A percentile compares a stretch with the other conserved stretches of the same genome.
These are phyloP conservation scores for Metschnikowia lochheadii DNA, from an alignment of 805 yeast genomes.

Conservation along the genomic window DNA sequence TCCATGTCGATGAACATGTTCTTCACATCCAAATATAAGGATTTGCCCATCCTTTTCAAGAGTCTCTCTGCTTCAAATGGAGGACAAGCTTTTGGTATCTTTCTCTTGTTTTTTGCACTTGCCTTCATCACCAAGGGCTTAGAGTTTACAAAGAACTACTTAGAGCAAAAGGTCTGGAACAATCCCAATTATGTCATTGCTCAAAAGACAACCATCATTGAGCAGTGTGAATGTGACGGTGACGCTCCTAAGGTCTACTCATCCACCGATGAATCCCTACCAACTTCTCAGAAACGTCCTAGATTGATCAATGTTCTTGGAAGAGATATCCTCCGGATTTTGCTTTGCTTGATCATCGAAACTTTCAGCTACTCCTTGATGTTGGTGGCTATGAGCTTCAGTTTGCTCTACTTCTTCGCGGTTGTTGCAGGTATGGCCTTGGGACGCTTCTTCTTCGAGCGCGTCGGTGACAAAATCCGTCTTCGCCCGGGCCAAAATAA, in stretches of 20 bases:
- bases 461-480: slow-evolving; percentile 41
- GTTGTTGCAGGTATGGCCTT: slow-evolving; percentile 65
- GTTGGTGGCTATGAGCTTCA: slow-evolving; percentile 75
- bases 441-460: slow-evolving; percentile 67
- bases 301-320: slow-evolving; percentile 18
- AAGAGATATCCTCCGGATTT: slow-evolving; percentile 54
- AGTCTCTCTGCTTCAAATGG: slow-evolving; percentile 48
- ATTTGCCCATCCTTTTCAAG: slow-evolving; percentile 62
- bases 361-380: slow-evolving; percentile 67
- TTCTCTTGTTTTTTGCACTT: slow-evolving; percentile 53
- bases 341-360: slow-evolving; percentile 56
- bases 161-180: slow-evolving; percentile 65
- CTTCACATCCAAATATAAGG: slow-evolving; percentile 46
- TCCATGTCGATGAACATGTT: slow-evolving; percentile 49
- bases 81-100: slow-evolving; percentile 72
- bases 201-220: slow-evolving; percentile 15
- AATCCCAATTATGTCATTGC: slow-evolving; percentile 29
- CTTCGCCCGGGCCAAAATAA: slow-evolving; percentile 29
- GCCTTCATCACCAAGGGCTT: slow-evolving; percentile 59
- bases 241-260: slow-evolving; percentile 6
- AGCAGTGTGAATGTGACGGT: slow-evolving; percentile 19
- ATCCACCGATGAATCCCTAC: slow-evolving; percentile 7
- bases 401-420: slow-evolving; percentile 67
- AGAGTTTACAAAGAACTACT: slow-evolving; percentile 54
- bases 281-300: slow-evolving; percentile 3